A percentile compares a stretch with the other conserved stretches of the same genome.
Evolutionary conservation across 306 rosid species (phyloP).

Genomic region (Betula pendula): DNA sequence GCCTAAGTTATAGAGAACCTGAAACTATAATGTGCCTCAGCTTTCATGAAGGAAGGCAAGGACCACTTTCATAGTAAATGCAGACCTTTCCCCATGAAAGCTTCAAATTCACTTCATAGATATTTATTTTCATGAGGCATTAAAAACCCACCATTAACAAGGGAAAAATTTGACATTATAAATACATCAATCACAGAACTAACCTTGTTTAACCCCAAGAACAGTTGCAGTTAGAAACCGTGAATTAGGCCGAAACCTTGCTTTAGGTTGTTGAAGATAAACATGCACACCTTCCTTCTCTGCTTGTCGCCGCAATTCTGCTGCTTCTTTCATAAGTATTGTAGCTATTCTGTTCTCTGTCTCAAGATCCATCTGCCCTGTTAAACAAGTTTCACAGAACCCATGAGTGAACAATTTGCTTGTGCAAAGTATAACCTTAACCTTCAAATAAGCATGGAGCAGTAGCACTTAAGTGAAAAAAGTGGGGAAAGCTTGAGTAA

Average conservation of each 20-base stretch:
- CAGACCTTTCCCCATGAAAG: background rate
- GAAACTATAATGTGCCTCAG: background rate
- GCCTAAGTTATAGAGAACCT: background rate
- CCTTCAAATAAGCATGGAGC: constrained; percentile 2
- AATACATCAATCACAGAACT: constrained; percentile 11
- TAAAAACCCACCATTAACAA: background rate
- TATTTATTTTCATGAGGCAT: background rate
- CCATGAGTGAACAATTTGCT: background rate
- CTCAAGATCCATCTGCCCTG: constrained; percentile 65
- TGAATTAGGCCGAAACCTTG: constrained; percentile 71
- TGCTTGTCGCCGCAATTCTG: constrained; percentile 77
- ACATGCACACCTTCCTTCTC: constrained; percentile 83
- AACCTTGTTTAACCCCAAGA: constrained; percentile 94
- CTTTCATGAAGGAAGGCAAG: background rate
- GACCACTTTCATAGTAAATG: background rate
- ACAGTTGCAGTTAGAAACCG: constrained; percentile 94
- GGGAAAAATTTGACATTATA: background rate
- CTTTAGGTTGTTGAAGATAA: constrained; percentile 61
- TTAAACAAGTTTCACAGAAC: constrained; percentile 18
- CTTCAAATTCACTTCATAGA: background rate
- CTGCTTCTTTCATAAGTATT: constrained; percentile 88
- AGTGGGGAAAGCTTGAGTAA: background rate
- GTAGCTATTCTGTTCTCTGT: constrained; percentile 88
- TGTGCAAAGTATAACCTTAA: background rate
- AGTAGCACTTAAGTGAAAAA: background rate